A percentile compares a stretch with the other conserved stretches of the same genome.
Conservation (phyloP, 345 rosid genomes). For the Rubroshorea leprosula region DNA sequence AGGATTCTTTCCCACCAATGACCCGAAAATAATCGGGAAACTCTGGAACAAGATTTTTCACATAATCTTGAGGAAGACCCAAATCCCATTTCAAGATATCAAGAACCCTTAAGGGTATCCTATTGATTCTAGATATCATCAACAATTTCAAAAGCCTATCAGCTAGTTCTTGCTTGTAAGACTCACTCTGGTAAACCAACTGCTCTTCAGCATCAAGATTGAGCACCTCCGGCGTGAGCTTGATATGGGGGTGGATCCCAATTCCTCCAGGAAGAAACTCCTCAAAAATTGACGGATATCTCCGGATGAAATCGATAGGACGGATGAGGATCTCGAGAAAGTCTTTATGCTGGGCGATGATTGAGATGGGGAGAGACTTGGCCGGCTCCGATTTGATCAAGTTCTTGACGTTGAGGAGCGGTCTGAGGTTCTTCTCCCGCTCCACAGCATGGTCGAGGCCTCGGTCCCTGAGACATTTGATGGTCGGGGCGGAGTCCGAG, state of each 20-base stretch:
- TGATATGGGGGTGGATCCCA: slow-evolving; percentile 71
- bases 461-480: slow-evolving; percentile 66
- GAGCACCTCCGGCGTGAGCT: slow-evolving; percentile 68
- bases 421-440: slow-evolving; percentile 70
- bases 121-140: slow-evolving; percentile 58
- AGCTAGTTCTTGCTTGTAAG: slow-evolving; percentile 53
- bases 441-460: slow-evolving; percentile 96
- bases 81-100: slow-evolving; percentile 72
- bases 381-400: slow-evolving; percentile 79
- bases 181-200: slow-evolving; percentile 67
- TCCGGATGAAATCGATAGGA: slow-evolving; percentile 84
- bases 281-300: slow-evolving; percentile 62
- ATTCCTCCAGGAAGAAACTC: slow-evolving; percentile 77
- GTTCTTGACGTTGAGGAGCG: slow-evolving; percentile 62
- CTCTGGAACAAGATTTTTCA: slow-evolving; percentile 47
- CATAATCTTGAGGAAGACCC: slow-evolving; percentile 68
- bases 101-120: slow-evolving; percentile 50
- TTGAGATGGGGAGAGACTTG: slow-evolving; percentile 71
- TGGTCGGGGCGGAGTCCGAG: slow-evolving; percentile 23
- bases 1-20: slow-evolving; percentile 16
- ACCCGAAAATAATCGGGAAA: slow-evolving; percentile 83
- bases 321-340: slow-evolving; percentile 61
- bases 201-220: slow-evolving; percentile 79
- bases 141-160: slow-evolving; percentile 67
- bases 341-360: slow-evolving; percentile 45